These are phyloP conservation scores for Schizochytrium sp. DNA, from an alignment of 108 stramenopile species.

Conservation along the genomic window DNA sequence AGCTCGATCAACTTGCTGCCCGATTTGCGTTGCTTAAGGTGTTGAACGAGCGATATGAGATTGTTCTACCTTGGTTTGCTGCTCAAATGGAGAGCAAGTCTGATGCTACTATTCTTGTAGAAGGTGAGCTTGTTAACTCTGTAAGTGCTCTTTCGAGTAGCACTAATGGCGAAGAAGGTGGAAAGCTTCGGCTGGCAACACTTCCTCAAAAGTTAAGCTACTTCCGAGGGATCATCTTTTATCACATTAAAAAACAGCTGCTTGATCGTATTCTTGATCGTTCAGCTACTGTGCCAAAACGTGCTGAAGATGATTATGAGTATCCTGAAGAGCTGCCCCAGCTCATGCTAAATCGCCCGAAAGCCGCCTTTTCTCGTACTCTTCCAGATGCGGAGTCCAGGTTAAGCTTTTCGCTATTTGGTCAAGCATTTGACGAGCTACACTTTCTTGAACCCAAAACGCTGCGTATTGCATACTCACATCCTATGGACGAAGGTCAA, in stretches of 20 bases:
- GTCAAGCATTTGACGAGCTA: constrained; percentile 67
- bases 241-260: constrained; percentile 62
- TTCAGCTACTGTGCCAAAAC: constrained; percentile 69
- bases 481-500: constrained; percentile 76
- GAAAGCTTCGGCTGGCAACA: constrained; percentile 9
- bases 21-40: constrained; percentile 65
- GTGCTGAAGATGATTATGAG: constrained; percentile 79
- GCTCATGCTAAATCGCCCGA: constrained; percentile 71
- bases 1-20: background rate
- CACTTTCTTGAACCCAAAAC: constrained; percentile 62
- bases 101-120: background rate
- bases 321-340: constrained; percentile 77
- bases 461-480: constrained; percentile 75
- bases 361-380: constrained; percentile 59
- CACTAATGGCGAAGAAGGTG: background rate
- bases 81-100: background rate
- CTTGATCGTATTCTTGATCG: constrained; percentile 63
- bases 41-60: constrained; percentile 64
- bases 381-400: constrained; percentile 54
- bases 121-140: background rate
- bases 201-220: constrained; percentile 67
- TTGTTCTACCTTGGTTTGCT: constrained; percentile 63
- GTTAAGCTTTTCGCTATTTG: constrained; percentile 62
- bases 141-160: background rate
- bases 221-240: constrained; percentile 66